Base-by-base conservation (phyloP, 257 asterid genomes). In the Nicotiana knightiana region DNA sequence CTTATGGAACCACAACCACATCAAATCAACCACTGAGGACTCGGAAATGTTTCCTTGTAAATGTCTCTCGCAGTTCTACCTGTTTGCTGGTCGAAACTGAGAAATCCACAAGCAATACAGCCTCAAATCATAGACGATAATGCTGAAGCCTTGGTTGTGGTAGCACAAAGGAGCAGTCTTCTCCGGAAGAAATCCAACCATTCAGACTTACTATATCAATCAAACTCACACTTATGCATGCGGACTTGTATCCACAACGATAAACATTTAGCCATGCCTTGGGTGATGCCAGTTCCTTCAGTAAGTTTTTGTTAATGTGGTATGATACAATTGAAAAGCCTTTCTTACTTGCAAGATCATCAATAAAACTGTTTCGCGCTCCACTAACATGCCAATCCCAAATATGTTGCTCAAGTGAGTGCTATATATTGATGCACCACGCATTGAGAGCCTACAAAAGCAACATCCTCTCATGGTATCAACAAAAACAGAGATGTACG, bases 231-330 rank as follows among this genome's bases (percentile, higher is more conserved):
- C 7, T 9, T 88, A 68, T 61, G 12, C 67, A 28, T 85, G 92
- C 51, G 89, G 89, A 48, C 86, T 88, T 79, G 1, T 82, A 39
- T 85, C 89, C 1, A 46, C 88, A 17, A 85, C 89, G 1, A 89
- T 90, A 83, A 43, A 85, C 92, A n/a, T 90, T 86, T 54, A 90
- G 88, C 70, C 92, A 90, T 82, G 92, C 89, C 39, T 86, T 90
- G 28, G 96, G 92, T 3, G 92, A 91, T 77, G 91, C 89, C 53
- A 66, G 81, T 32, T 85, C 92, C 39, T 90, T 89, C 73, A 30
- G 88, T 85, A 89, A 87, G 86, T 89, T 92, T 65, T 91, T 90
- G 2, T 12, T 81, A n/a, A 88, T 88, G 0, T 88, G 89, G 91
- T 89, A 88, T 0, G 89, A 89, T 66, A 79, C 91, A 33, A 65